phyloP scores from a whole-genome alignment of 768 basidiomycete genomes.

The Ramaria rubella region DNA sequence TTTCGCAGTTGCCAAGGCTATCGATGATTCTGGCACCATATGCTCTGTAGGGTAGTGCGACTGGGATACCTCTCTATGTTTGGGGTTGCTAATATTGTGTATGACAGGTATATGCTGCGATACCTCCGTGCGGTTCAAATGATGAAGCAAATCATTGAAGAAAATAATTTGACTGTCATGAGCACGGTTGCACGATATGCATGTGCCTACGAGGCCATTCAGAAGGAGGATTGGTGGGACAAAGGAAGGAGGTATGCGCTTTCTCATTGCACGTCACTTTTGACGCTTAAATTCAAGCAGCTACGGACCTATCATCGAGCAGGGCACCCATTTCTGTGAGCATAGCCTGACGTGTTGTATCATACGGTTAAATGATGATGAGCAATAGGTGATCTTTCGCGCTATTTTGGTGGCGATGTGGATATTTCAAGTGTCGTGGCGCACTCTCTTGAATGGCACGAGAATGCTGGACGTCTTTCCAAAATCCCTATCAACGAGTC shows the following conservation, averaged over 20 bases:
- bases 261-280: not conserved
- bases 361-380: not conserved
- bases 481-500: slow-evolving; percentile 81
- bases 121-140: slow-evolving; percentile 91
- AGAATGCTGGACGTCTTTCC: slow-evolving; percentile 77
- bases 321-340: slow-evolving; percentile 89
- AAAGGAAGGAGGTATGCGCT: slow-evolving; percentile 67
- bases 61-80: not conserved
- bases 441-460: slow-evolving; percentile 89
- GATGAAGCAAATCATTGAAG: slow-evolving; percentile 94
- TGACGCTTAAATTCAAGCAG: slow-evolving; percentile 26
- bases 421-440: slow-evolving; percentile 75
- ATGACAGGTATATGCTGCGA: slow-evolving; percentile 78
- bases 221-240: slow-evolving; percentile 90
- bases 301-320: slow-evolving; percentile 79
- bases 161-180: slow-evolving; percentile 94
- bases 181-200: slow-evolving; percentile 93
- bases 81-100: not conserved
- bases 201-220: slow-evolving; percentile 73
- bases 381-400: slow-evolving; percentile 61
- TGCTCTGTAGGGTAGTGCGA: slow-evolving; percentile 74
- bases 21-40: slow-evolving; percentile 62
- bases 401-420: slow-evolving; percentile 96
- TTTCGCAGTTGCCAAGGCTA: slow-evolving; percentile 65
- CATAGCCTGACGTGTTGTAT: not conserved